A percentile compares a stretch with the other conserved stretches of the same genome.
phyloP scores from a whole-genome alignment of 169 alveolate genomes.

The Cryptosporidium viatorum region DNA sequence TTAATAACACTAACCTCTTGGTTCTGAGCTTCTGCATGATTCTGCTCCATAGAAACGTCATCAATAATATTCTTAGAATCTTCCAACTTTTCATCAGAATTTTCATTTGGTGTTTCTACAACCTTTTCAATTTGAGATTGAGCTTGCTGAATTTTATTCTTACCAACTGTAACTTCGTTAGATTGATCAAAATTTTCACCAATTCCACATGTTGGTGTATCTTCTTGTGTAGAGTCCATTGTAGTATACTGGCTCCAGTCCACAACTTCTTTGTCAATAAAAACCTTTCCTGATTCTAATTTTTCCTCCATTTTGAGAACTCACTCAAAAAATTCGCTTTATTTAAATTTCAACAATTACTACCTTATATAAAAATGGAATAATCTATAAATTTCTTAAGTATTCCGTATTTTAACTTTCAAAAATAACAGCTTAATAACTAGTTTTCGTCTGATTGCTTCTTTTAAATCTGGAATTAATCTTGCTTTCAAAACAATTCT shows the following conservation, averaged over 20 bases:
- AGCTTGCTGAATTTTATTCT: not conserved
- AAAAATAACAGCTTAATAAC: not conserved
- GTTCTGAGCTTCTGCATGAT: not conserved
- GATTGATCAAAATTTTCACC: constrained; percentile 6
- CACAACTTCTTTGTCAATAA: constrained; percentile 6
- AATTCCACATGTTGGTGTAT: constrained; percentile 60
- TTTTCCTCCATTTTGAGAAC: constrained; percentile 29
- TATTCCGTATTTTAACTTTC: not conserved
- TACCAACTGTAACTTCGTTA: not conserved
- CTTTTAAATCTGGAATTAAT: too few species aligned
- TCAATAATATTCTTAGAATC: not conserved
- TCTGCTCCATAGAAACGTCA: not conserved
- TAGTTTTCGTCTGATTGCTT: not conserved
- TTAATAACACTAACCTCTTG: not conserved
- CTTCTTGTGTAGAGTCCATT: constrained; percentile 64
- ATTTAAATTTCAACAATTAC: not conserved
- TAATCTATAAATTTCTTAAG: not conserved
- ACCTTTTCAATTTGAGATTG: not conserved
- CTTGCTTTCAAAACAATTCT: not conserved
- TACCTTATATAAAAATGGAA: not conserved
- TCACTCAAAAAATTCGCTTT: not conserved
- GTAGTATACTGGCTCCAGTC: constrained; percentile 52
- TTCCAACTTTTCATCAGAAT: not conserved
- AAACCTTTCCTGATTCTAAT: constrained; percentile 31
- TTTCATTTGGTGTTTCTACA: not conserved